A percentile compares a stretch with the other conserved stretches of the same genome.
These are phyloP conservation scores for Eragrostis curvula DNA, from an alignment of 176 grass and related monocot genomes.

Conservation along the genomic window DNA sequence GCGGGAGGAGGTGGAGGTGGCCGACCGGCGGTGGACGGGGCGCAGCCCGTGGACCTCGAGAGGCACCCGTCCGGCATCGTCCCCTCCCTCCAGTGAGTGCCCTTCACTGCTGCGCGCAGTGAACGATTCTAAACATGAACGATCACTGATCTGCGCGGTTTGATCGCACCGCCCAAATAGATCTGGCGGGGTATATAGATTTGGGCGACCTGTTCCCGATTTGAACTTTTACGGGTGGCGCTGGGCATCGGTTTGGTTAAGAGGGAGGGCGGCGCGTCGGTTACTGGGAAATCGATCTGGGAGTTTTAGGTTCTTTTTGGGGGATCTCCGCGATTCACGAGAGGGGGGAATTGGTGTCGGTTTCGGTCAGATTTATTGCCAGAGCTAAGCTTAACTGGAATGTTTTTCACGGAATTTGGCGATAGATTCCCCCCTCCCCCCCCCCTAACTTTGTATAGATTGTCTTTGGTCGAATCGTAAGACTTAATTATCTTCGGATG, in stretches of 20 bases:
- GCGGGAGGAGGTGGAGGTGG: background rate
- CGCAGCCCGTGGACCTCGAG: conserved; percentile 38
- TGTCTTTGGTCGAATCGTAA: background rate
- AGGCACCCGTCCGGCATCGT: conserved; percentile 56
- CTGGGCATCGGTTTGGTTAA: background rate
- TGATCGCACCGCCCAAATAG: background rate
- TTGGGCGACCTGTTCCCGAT: background rate
- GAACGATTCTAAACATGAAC: conserved; percentile 17
- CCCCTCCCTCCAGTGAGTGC: conserved; percentile 73
- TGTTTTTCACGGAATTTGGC: background rate
- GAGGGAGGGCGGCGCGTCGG: background rate
- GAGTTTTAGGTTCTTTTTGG: too few species aligned
- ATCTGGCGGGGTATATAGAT: background rate
- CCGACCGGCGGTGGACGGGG: conserved; percentile 24
- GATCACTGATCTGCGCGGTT: background rate
- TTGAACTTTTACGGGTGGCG: background rate
- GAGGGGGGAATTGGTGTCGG: background rate
- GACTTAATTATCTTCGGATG: background rate
- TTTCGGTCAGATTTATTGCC: background rate
- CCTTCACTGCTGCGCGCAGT: background rate
- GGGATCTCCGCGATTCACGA: too few species aligned
- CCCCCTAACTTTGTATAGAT: background rate
- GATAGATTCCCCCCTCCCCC: background rate
- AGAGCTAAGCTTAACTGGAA: background rate
- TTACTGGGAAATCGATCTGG: background rate